phyloP scores from a whole-genome alignment of 139 green algal genomes.

The Chlamydomonas applanata region DNA sequence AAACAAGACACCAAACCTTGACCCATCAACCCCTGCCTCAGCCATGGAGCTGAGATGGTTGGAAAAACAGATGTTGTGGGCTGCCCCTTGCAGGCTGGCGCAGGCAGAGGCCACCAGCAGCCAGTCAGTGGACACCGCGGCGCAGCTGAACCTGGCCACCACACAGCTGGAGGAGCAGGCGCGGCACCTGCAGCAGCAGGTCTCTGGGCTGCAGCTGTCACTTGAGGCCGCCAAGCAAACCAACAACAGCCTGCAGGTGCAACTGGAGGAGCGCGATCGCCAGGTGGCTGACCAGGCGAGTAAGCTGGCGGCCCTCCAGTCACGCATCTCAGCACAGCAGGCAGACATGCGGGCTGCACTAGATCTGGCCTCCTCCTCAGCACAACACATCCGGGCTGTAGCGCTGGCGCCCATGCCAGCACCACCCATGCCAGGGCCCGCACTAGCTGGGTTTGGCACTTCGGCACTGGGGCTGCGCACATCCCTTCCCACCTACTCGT shows the following conservation, averaged over 20 bases:
- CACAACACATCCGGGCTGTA: too few species aligned
- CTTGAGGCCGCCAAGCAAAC: background rate
- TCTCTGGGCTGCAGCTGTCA: background rate
- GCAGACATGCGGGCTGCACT: too few species aligned
- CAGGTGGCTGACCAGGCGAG: background rate
- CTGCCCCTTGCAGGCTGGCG: background rate
- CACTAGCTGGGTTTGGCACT: too few species aligned
- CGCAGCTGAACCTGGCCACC: background rate
- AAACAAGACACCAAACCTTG: background rate
- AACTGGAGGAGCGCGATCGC: background rate
- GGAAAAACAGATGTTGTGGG: background rate
- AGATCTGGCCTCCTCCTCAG: too few species aligned
- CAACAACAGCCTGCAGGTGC: background rate
- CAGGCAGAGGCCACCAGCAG: background rate
- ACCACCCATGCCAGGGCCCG: too few species aligned
- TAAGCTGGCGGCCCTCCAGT: background rate
- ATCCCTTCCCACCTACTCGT: too few species aligned
- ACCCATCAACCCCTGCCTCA: background rate
- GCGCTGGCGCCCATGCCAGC: too few species aligned
- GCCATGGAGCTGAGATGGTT: background rate
- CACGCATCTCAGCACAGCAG: background rate
- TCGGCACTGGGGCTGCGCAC: too few species aligned
- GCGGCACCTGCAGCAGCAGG: conserved; percentile 70
- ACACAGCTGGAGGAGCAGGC: conserved; percentile 8
- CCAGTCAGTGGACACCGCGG: background rate